These are phyloP conservation scores for Casuarina glauca DNA, from an alignment of 306 rosid genomes.

Conservation along the genomic window DNA sequence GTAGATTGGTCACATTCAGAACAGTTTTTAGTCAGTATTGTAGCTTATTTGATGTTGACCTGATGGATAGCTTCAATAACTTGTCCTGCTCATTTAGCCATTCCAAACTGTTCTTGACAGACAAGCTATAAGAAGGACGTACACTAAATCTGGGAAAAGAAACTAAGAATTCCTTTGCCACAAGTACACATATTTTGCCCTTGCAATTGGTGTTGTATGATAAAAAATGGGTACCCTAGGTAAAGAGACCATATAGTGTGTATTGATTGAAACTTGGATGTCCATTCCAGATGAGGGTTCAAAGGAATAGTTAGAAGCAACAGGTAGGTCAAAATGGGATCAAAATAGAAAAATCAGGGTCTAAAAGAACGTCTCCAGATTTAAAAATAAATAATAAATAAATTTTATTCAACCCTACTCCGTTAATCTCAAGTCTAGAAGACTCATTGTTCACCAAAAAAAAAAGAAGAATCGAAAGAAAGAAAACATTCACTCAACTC, in stretches of 20 bases:
- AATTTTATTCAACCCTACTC: background rate
- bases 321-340: background rate
- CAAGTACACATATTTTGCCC: background rate
- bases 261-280: background rate
- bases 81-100: background rate
- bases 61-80: background rate
- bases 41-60: background rate
- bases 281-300: background rate
- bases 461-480: background rate
- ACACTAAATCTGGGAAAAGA: background rate
- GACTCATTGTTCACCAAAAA: background rate
- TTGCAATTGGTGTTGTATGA: background rate
- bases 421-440: background rate
- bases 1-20: background rate
- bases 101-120: background rate
- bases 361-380: background rate
- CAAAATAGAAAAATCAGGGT: background rate
- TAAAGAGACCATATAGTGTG: background rate
- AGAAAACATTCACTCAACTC: background rate
- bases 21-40: background rate
- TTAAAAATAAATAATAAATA: background rate
- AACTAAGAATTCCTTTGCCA: background rate
- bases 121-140: background rate
- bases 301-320: background rate
- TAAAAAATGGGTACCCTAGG: background rate